phyloP scores from a whole-genome alignment of 768 basidiomycete species.

The Mycena capillaripes region DNA sequence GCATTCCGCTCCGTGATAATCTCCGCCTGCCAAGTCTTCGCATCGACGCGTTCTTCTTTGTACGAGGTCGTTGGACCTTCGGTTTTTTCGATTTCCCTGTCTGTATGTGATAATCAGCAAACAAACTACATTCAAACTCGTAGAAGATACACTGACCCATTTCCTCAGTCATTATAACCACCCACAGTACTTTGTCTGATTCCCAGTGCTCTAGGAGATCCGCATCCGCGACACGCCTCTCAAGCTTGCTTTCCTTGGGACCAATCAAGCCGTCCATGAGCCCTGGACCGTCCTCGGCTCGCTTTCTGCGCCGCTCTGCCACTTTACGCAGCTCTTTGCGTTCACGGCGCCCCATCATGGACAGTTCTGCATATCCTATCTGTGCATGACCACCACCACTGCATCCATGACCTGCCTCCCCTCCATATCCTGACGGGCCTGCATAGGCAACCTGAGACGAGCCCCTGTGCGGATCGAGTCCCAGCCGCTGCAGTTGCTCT shows the following conservation, averaged over 20 bases:
- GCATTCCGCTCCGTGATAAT: conserved; percentile 22
- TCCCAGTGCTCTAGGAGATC: conserved; percentile 41
- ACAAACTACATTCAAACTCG: no score
- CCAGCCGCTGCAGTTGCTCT: not conserved
- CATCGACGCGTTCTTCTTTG: conserved; percentile 20
- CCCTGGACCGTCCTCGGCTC: conserved; percentile 5
- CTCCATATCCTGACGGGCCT: not conserved
- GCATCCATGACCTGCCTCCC: not conserved
- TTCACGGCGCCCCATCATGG: conserved; percentile 13
- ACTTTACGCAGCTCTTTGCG: conserved; percentile 18
- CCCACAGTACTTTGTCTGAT: conserved; percentile 38
- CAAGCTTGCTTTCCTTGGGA: conserved; percentile 29
- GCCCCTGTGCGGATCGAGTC: not conserved
- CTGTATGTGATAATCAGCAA: conserved; percentile 13
- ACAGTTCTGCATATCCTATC: not conserved
- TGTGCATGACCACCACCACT: not conserved
- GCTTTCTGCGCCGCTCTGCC: conserved; percentile 10
- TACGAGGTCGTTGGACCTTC: conserved; percentile 31
- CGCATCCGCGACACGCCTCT: conserved; percentile 35
- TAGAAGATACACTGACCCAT: conserved; percentile 27
- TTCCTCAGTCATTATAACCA: conserved; percentile 42
- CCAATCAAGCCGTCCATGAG: conserved; percentile 11
- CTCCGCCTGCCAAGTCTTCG: conserved; percentile 16
- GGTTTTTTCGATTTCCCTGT: conserved; percentile 36
- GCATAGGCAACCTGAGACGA: not conserved